Conservation (phyloP, 345 rosid species). For the Anastatica hierochuntica region DNA sequence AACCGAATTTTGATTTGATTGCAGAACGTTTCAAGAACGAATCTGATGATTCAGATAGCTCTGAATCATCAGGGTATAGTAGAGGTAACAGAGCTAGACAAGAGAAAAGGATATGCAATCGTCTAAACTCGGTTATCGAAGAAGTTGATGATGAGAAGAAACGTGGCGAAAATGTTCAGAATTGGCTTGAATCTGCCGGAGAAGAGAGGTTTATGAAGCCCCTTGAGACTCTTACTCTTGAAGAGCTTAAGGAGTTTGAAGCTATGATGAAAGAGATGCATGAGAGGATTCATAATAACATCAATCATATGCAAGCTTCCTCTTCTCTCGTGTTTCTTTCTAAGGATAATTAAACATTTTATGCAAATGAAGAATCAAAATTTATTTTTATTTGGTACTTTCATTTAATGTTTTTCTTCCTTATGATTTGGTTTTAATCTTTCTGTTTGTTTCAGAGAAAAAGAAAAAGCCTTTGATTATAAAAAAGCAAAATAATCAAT, state of each 20-base stretch:
- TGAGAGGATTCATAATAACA: neutral
- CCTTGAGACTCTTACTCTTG: slow-evolving; percentile 15
- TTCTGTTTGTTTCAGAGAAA: neutral
- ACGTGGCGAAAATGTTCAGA: slow-evolving; percentile 14
- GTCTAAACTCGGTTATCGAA: slow-evolving; percentile 13
- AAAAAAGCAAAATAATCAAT: too few relatives aligned
- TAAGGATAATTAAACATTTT: neutral
- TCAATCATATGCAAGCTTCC: slow-evolving; percentile 7
- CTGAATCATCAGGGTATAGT: neutral
- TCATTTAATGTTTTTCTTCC: neutral
- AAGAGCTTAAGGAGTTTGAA: slow-evolving; percentile 14
- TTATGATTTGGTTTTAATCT: neutral
- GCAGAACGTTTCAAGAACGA: slow-evolving; percentile 21
- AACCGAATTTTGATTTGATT: slow-evolving; percentile 23
- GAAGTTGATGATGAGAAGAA: slow-evolving; percentile 21
- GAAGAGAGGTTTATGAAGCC: slow-evolving; percentile 19
- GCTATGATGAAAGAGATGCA: neutral
- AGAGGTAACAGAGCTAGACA: neutral
- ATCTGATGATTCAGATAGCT: neutral
- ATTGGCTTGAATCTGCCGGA: slow-evolving; percentile 7
- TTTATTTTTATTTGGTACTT: neutral
- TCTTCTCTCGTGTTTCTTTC: slow-evolving; percentile 15
- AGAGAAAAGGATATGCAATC: slow-evolving; percentile 12
- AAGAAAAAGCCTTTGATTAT: too few relatives aligned
- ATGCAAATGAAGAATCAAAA: neutral